These are phyloP conservation scores for Penicillium sp. DNA, from an alignment of 2,329 filamentous ascomycete genomes.

Conservation along the genomic window DNA sequence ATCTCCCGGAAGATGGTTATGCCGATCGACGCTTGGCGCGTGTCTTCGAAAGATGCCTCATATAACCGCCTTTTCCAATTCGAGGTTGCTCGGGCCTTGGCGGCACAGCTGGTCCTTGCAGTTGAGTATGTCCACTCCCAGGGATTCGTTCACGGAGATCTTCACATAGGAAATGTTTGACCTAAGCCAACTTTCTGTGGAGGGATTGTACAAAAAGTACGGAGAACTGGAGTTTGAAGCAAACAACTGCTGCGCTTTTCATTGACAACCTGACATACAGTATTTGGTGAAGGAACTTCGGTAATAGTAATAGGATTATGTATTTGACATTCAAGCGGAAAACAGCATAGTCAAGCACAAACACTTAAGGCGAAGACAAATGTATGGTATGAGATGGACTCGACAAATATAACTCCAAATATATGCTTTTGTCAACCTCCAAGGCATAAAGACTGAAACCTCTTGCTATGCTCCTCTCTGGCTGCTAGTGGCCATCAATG, in stretches of 20 bases:
- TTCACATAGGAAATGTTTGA: slow-evolving; percentile 37
- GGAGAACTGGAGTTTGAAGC: slow-evolving; percentile 20
- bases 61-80: slow-evolving; percentile 18
- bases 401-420: slow-evolving; percentile 4
- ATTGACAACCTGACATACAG: no score
- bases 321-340: not conserved
- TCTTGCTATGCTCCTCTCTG: slow-evolving; percentile 53
- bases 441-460: not conserved
- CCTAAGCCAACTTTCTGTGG: slow-evolving; percentile 19
- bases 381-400: no score
- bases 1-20: no score
- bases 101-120: slow-evolving; percentile 26
- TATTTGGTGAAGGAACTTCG: no score
- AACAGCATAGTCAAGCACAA: not conserved
- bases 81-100: slow-evolving; percentile 14
- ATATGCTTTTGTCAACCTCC: not conserved
- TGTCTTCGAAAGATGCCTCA: slow-evolving; percentile 16
- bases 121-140: slow-evolving; percentile 20
- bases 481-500: slow-evolving; percentile 65
- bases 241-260: no score
- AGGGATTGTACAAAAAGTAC: slow-evolving; percentile 23
- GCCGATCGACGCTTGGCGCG: no score
- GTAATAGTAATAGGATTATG: no score
- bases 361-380: not conserved
- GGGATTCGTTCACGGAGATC: slow-evolving; percentile 38